Base-by-base conservation (phyloP, 768 basidiomycete species). In the Podaxis sp. region DNA sequence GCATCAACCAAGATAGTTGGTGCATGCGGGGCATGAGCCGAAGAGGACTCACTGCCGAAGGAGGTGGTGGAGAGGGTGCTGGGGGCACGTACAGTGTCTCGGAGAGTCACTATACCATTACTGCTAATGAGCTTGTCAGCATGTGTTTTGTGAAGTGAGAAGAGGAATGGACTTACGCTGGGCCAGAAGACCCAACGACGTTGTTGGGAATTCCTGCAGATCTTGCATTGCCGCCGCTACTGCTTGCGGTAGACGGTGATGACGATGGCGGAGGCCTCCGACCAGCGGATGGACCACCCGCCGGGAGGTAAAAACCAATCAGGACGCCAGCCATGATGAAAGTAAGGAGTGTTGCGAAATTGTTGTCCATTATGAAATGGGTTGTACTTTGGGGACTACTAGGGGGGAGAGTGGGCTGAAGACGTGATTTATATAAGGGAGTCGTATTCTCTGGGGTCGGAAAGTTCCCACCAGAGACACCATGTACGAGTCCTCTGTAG, bases 51-150 rank as follows among this genome's bases (percentile, higher is more conserved):
- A 27, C 21, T 21, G n/a, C 18, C 14, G 51, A 18, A 4, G 42
- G 51, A 53, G 50, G 51, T 60, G 59, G 32, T 42, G 59, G 59
- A 47, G 59, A 36, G 38, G 40, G 2, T 21, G 28, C 5, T 35
- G 5, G 32, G 7, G 2, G 52, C n/a, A 16, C 32, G 16, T 5
- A 53, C 18, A 7, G 51, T 25, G 38, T 32, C 28, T 28, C 40
- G 5, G 18, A 46, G 9, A 28, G 27, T 7, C 28, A 42, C 47
- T 23, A 38, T 50, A 21, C n/a, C 5, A 14, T 23, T 16, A 10
- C 6, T 48, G 5, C 47, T 57, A 37, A n/a, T 46, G 56, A 18
- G 23, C 11, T 47, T 23, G 10, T 47, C 14, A 47, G 18, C 6
- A n/a, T 1, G 40, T 42, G n/a, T 42, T 14, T n/a, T 13, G n/a